Percentiles rank a stretch among this genome's conserved stretches.
Conservation (phyloP, 2,329 filamentous ascomycete species). For the Phyllosticta citrichinensis region DNA sequence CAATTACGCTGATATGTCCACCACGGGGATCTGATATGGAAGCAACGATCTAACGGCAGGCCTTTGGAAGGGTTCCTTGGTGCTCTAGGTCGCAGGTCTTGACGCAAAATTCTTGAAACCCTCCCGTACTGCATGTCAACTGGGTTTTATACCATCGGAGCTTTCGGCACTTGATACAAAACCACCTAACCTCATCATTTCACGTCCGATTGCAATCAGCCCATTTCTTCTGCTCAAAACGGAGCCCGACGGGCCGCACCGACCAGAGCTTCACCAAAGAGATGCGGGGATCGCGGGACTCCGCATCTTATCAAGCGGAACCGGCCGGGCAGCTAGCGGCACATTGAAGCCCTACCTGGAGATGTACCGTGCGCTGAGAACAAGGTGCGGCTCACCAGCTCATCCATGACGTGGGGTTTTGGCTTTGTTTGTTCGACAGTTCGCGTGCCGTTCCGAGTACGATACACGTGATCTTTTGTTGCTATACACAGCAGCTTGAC, state of each 20-base stretch:
- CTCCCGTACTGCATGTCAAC: not conserved
- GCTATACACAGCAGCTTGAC: too few relatives aligned
- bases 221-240: not conserved
- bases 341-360: not conserved
- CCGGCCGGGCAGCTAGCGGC: not conserved
- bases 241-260: not conserved
- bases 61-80: not conserved
- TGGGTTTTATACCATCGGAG: too few relatives aligned
- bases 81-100: not conserved
- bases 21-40: not conserved
- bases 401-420: too few relatives aligned
- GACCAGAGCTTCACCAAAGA: not conserved
- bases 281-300: not conserved
- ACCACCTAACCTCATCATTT: too few relatives aligned
- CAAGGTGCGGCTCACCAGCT: not conserved
- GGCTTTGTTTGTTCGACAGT: too few relatives aligned
- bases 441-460: too few relatives aligned
- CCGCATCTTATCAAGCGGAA: not conserved
- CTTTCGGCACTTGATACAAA: too few relatives aligned
- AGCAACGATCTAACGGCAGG: not conserved
- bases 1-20: constrained; percentile 1
- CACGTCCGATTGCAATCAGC: not conserved
- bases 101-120: not conserved
- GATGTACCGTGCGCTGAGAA: not conserved
- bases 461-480: too few relatives aligned